phyloP scores from a whole-genome alignment of 306 rosid genomes.

The Vicia villosa region DNA sequence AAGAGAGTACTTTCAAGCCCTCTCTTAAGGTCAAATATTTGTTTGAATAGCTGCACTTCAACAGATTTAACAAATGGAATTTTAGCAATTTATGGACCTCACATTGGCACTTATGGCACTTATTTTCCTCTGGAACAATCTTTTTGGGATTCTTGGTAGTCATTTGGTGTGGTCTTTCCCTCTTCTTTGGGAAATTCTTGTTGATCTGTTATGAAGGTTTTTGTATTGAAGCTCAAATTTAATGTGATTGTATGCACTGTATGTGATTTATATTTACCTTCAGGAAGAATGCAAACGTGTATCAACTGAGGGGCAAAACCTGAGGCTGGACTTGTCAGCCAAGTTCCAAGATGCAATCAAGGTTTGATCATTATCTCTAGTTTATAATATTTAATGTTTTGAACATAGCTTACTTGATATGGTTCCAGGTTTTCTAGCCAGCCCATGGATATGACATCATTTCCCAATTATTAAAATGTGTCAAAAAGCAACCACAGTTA shows the following conservation, averaged over 20 bases:
- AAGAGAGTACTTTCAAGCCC: neutral
- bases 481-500: conserved; percentile 11
- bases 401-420: conserved; percentile 22
- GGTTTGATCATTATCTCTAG: conserved; percentile 47
- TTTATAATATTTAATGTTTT: conserved; percentile 28
- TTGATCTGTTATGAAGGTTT: conserved; percentile 23
- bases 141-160: conserved; percentile 4
- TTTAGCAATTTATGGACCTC: neutral
- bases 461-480: conserved; percentile 15
- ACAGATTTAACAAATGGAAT: neutral
- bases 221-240: conserved; percentile 7
- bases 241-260: neutral
- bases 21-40: conserved; percentile 6
- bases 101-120: neutral
- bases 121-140: conserved; percentile 3
- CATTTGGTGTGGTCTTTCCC: neutral
- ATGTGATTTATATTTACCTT: neutral
- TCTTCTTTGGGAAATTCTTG: neutral
- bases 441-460: conserved; percentile 3
- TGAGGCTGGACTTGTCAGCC: conserved; percentile 85
- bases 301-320: conserved; percentile 88
- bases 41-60: neutral
- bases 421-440: conserved; percentile 17
- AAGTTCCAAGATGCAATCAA: conserved; percentile 96
- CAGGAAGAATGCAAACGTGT: conserved; percentile 96